A percentile compares a stretch with the other conserved stretches of the same genome.
Evolutionary conservation across 352 stramenopile genomes (phyloP).

Genomic region (Blastocystis sp.): DNA sequence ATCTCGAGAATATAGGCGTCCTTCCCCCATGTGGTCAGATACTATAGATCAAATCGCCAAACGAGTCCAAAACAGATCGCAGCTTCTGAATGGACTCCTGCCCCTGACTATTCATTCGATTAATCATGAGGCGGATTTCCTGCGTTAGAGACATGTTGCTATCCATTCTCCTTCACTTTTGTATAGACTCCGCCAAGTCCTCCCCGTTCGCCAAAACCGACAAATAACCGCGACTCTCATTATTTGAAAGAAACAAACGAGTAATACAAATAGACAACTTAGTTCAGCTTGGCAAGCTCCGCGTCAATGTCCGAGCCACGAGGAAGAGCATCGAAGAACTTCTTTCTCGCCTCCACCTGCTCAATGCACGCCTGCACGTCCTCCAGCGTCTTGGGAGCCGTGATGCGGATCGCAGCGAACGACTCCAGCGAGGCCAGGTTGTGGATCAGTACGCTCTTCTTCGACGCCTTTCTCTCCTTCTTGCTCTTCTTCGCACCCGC

Average conservation of each 20-base stretch:
- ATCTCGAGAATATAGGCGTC: conserved; percentile 9
- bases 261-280: conserved; percentile 9
- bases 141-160: conserved; percentile 9
- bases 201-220: neutral
- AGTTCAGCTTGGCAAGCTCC: conserved; percentile 28
- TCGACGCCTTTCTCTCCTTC: conserved; percentile 8
- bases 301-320: conserved; percentile 27
- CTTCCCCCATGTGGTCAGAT: neutral
- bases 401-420: conserved; percentile 16
- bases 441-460: conserved; percentile 11
- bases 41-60: neutral
- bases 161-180: conserved; percentile 22
- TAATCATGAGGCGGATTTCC: conserved; percentile 6
- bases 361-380: conserved; percentile 10
- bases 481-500: conserved; percentile 6
- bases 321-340: conserved; percentile 53
- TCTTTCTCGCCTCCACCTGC: conserved; percentile 12
- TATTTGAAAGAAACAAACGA: conserved; percentile 10
- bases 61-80: neutral
- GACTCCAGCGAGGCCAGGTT: conserved; percentile 3
- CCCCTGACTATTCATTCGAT: neutral
- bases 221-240: neutral
- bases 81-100: neutral
- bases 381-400: neutral
- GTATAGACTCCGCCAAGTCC: neutral